phyloP scores from a whole-genome alignment of 768 basidiomycete genomes.

The Podaxis rugospora region DNA sequence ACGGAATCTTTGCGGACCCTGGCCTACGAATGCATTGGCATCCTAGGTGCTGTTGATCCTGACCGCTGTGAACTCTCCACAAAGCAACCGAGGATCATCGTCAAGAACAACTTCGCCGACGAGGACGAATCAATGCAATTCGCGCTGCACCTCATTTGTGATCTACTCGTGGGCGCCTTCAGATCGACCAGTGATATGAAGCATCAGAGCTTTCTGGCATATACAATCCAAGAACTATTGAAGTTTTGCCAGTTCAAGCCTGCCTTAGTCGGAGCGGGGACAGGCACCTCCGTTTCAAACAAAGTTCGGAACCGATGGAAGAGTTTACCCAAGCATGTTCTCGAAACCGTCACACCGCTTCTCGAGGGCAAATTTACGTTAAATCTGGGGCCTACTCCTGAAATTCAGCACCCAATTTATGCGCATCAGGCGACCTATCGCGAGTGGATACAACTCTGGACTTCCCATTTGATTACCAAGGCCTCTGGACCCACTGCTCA shows the following conservation, averaged over 20 bases:
- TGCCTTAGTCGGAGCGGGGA: slow-evolving; percentile 57
- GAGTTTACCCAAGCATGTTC: slow-evolving; percentile 71
- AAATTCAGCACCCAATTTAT: slow-evolving; percentile 73
- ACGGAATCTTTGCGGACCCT: slow-evolving; percentile 61
- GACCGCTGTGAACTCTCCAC: slow-evolving; percentile 76
- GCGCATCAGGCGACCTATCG: slow-evolving; percentile 74
- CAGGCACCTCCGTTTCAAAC: slow-evolving; percentile 46
- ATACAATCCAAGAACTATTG: slow-evolving; percentile 87
- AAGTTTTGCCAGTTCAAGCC: slow-evolving; percentile 83
- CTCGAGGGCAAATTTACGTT: slow-evolving; percentile 66
- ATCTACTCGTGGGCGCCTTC: slow-evolving; percentile 86
- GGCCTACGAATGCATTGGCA: slow-evolving; percentile 88
- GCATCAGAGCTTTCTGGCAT: slow-evolving; percentile 87
- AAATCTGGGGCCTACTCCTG: slow-evolving; percentile 33
- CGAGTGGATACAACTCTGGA: slow-evolving; percentile 95
- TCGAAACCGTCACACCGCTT: slow-evolving; percentile 83
- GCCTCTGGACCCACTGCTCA: slow-evolving; percentile 55
- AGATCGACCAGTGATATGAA: slow-evolving; percentile 91
- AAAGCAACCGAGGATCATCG: slow-evolving; percentile 59
- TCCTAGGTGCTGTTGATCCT: slow-evolving; percentile 91
- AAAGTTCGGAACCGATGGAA: slow-evolving; percentile 79
- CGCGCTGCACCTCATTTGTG: slow-evolving; percentile 79
- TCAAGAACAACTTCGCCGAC: slow-evolving; percentile 78
- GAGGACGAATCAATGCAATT: slow-evolving; percentile 74
- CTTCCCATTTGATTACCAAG: slow-evolving; percentile 69